phyloP scores from a whole-genome alignment of 352 stramenopile species.

The Globisporangium perplexum region DNA sequence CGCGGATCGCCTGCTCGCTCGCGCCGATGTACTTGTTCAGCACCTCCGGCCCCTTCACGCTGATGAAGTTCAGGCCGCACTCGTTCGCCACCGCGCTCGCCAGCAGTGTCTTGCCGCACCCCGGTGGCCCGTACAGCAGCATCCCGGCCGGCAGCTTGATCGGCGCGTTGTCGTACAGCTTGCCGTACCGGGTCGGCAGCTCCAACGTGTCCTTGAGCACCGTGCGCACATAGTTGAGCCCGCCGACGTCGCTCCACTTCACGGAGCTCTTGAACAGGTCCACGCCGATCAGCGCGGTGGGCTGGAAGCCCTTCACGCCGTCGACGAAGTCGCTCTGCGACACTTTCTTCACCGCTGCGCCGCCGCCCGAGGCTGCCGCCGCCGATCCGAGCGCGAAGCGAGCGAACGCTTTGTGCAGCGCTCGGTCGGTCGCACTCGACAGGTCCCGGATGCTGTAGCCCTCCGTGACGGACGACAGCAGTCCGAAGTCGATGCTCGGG shows the following conservation, averaged over 20 bases:
- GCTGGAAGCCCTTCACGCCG: conserved; percentile 73
- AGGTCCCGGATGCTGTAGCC: conserved; percentile 81
- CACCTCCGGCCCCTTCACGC: conserved; percentile 87
- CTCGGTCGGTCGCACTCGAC: conserved; percentile 53
- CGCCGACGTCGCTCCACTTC: conserved; percentile 86
- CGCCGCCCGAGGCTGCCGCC: neutral
- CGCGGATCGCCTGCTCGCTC: conserved; percentile 86
- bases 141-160: conserved; percentile 84
- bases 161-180: conserved; percentile 76
- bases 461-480: conserved; percentile 62
- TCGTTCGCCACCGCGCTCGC: conserved; percentile 85
- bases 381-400: conserved; percentile 18
- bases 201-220: conserved; percentile 88
- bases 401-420: conserved; percentile 62
- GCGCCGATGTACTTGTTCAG: conserved; percentile 90
- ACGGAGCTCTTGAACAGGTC: conserved; percentile 84
- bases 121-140: conserved; percentile 86
- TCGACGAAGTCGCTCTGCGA: conserved; percentile 68
- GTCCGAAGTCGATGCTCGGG: conserved; percentile 51
- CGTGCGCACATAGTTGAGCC: conserved; percentile 70
- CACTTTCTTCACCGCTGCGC: conserved; percentile 15
- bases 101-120: conserved; percentile 88
- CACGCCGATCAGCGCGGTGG: conserved; percentile 71
- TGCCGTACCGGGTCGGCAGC: conserved; percentile 70
- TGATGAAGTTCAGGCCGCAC: conserved; percentile 88